A percentile compares a stretch with the other conserved stretches of the same genome.
Conservation (phyloP, 768 basidiomycete species). For the Mycena amicta region DNA sequence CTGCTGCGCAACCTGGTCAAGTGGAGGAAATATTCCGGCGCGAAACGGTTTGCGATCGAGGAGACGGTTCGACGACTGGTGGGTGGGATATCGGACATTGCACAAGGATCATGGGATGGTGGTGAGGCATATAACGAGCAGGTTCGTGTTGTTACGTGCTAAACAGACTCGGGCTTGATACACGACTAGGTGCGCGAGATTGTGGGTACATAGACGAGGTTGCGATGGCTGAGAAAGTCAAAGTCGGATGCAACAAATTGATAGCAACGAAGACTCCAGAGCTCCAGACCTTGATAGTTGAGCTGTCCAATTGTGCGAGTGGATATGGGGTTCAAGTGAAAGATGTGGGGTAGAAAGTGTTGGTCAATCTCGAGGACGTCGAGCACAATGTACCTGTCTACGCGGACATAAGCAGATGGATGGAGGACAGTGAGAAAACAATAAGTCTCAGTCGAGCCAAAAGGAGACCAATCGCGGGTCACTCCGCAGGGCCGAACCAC, state of each 20-base stretch:
- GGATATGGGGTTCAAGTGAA: not conserved
- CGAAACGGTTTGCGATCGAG: constrained; percentile 53
- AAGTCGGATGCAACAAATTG: too few species aligned
- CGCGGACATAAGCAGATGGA: not conserved
- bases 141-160: too few species aligned
- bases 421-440: not conserved
- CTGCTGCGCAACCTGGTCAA: constrained; percentile 70
- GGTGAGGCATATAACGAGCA: constrained; percentile 40
- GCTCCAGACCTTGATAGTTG: not conserved
- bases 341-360: too few species aligned
- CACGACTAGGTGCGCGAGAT: too few species aligned
- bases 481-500: not conserved
- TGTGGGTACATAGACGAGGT: too few species aligned
- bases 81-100: constrained; percentile 62
- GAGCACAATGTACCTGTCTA: too few species aligned
- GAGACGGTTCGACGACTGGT: constrained; percentile 59
- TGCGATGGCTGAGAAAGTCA: too few species aligned
- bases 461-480: not conserved
- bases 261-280: too few species aligned
- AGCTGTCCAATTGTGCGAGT: not conserved
- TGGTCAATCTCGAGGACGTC: too few species aligned
- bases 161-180: too few species aligned
- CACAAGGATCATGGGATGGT: constrained; percentile 83
- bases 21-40: constrained; percentile 76
- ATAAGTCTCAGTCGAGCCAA: too few species aligned